Conservation (phyloP, 192 early-diverging fungal genomes). For the Coemansia asiatica region DNA sequence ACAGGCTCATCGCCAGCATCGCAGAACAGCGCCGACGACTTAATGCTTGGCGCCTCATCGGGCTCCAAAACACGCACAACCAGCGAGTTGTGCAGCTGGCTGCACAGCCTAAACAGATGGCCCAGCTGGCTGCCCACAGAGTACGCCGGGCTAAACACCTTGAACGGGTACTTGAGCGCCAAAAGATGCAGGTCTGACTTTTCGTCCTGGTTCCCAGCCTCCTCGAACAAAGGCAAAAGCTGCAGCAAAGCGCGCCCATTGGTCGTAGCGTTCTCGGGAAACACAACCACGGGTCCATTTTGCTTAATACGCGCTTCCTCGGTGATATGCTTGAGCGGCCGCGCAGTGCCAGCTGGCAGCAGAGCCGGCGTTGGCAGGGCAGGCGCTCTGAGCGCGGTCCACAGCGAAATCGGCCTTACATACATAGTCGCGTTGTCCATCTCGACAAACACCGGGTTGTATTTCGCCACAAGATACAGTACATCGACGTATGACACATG, state of each 20-base stretch:
- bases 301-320: slow-evolving; percentile 24
- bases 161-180: slow-evolving; percentile 36
- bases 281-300: slow-evolving; percentile 45
- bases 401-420: slow-evolving; percentile 28
- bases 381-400: slow-evolving; percentile 34
- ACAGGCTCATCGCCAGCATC: slow-evolving; percentile 26
- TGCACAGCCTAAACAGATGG: slow-evolving; percentile 62
- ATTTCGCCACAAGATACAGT: slow-evolving; percentile 69
- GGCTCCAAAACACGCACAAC: slow-evolving; percentile 59
- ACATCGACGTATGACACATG: slow-evolving; percentile 83
- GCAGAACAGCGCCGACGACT: slow-evolving; percentile 59
- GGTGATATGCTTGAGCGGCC: slow-evolving; percentile 30
- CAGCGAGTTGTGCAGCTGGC: slow-evolving; percentile 57
- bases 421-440: slow-evolving; percentile 42
- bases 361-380: slow-evolving; percentile 34
- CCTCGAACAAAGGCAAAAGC: slow-evolving; percentile 71
- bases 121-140: slow-evolving; percentile 59
- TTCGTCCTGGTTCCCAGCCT: slow-evolving; percentile 58
- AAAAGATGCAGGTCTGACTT: slow-evolving; percentile 61
- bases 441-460: slow-evolving; percentile 56
- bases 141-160: slow-evolving; percentile 28
- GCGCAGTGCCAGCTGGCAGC: slow-evolving; percentile 31
- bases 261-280: slow-evolving; percentile 67
- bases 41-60: slow-evolving; percentile 57
- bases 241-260: slow-evolving; percentile 85